Evolutionary conservation across 495 filamentous ascomycete genomes (phyloP).

Genomic region (Xylaria intraflava): DNA sequence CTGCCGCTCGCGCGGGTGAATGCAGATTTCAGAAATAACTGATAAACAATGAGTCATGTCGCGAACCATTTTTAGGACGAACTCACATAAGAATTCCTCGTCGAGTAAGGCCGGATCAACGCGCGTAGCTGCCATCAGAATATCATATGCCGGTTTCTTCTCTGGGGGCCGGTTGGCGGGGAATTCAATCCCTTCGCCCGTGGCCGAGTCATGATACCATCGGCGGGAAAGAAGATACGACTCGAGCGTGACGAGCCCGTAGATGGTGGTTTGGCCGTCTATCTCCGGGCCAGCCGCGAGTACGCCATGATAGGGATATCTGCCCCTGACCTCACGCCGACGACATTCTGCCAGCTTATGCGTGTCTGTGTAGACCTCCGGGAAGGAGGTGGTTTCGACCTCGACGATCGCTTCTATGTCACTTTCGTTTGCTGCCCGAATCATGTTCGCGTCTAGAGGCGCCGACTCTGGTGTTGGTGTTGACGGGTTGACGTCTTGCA

Average conservation of each 20-base stretch:
- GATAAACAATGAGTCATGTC: neutral
- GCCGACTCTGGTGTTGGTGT: neutral
- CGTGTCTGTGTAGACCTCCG: slow-evolving; percentile 1
- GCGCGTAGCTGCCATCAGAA: slow-evolving; percentile 7
- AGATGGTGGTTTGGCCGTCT: neutral
- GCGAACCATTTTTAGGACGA: neutral
- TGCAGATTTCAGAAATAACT: slow-evolving; percentile 11
- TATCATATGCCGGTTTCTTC: slow-evolving; percentile 7
- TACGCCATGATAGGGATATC: slow-evolving; percentile 3
- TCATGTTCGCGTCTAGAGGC: neutral
- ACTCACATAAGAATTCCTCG: slow-evolving; percentile 12
- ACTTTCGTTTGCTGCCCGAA: slow-evolving; percentile 1
- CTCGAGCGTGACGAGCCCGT: slow-evolving; percentile 8
- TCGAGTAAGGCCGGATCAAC: slow-evolving; percentile 7
- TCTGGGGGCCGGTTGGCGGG: slow-evolving; percentile 10
- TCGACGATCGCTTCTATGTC: slow-evolving; percentile 8
- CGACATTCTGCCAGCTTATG: neutral
- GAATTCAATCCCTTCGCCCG: slow-evolving; percentile 2
- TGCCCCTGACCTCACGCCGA: slow-evolving; percentile 5
- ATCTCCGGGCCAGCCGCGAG: neutral
- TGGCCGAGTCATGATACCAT: slow-evolving; percentile 3
- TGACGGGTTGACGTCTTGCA: slow-evolving; percentile 3
- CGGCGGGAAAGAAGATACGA: slow-evolving; percentile 4
- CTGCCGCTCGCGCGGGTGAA: slow-evolving; percentile 5
- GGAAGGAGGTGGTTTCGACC: slow-evolving; percentile 8